Percentiles rank a stretch among this genome's conserved stretches.
Evolutionary conservation across 2,329 filamentous ascomycete genomes (phyloP).

Genomic region (Xylaria sp.): DNA sequence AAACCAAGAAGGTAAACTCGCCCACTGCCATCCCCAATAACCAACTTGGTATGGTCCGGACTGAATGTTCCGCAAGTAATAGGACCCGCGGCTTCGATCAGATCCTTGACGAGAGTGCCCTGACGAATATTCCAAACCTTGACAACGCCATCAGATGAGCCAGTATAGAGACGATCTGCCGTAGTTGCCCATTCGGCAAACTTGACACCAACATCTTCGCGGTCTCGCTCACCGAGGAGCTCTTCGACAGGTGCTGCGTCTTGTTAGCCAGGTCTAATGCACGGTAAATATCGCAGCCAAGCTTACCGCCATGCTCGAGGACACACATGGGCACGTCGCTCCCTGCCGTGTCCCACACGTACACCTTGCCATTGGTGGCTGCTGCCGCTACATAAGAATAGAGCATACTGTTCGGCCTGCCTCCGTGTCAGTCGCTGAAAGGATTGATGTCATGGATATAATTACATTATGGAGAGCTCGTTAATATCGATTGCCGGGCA

Average conservation of each 20-base stretch:
- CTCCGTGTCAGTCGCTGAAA: constrained; percentile 14
- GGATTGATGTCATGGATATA: background rate
- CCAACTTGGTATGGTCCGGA: constrained; percentile 48
- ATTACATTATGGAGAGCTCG: constrained; percentile 47
- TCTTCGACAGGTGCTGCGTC: constrained; percentile 31
- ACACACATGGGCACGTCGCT: constrained; percentile 53
- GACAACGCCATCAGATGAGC: constrained; percentile 57
- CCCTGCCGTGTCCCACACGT: constrained; percentile 57
- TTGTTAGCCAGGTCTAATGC: constrained; percentile 5
- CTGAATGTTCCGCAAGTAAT: constrained; percentile 57
- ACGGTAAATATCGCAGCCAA: constrained; percentile 30
- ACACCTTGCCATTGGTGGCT: constrained; percentile 57
- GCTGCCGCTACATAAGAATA: constrained; percentile 55
- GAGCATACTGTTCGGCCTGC: constrained; percentile 45
- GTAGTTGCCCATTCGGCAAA: constrained; percentile 58
- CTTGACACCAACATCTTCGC: constrained; percentile 57
- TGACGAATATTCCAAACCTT: constrained; percentile 58
- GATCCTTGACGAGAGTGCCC: constrained; percentile 44
- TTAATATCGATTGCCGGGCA: constrained; percentile 58
- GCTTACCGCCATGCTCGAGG: constrained; percentile 47
- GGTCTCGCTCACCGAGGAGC: constrained; percentile 42
- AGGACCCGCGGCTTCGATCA: constrained; percentile 51
- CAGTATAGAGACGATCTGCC: constrained; percentile 55
- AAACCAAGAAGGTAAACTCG: constrained; percentile 52
- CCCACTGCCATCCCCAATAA: constrained; percentile 57